These are phyloP conservation scores for Kalmanozyma brasiliensis DNA, from an alignment of 1,284 basidiomycete species.

Conservation along the genomic window DNA sequence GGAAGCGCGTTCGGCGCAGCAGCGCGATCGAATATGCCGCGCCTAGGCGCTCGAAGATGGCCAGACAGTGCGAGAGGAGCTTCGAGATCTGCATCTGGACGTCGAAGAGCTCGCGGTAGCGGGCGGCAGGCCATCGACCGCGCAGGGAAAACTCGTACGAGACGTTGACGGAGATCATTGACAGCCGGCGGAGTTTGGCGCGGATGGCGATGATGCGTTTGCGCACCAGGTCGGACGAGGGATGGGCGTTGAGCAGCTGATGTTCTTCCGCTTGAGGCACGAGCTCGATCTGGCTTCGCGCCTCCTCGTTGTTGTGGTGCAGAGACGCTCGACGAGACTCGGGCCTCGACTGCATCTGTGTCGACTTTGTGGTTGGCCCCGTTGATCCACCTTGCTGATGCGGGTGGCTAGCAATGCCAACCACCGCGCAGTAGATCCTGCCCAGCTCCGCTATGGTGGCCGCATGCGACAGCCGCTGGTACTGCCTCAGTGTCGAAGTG, in stretches of 20 bases:
- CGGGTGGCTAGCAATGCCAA: constrained; percentile 64
- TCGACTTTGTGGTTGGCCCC: background rate
- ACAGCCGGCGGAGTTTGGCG: constrained; percentile 67
- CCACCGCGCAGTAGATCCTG: constrained; percentile 68
- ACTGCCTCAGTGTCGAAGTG: constrained; percentile 66
- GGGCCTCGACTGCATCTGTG: constrained; percentile 4
- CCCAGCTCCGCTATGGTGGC: constrained; percentile 68
- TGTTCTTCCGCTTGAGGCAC: background rate
- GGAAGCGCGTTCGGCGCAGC: constrained; percentile 78
- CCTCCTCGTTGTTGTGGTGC: constrained; percentile 7
- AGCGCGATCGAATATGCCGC: constrained; percentile 72
- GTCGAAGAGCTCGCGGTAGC: constrained; percentile 51
- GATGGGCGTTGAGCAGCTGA: constrained; percentile 21
- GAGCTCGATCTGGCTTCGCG: background rate
- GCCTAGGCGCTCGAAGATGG: constrained; percentile 43
- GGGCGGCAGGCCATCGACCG: constrained; percentile 60
- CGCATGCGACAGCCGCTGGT: constrained; percentile 69
- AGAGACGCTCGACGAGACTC: constrained; percentile 11
- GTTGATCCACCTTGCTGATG: constrained; percentile 8
- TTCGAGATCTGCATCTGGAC: constrained; percentile 59
- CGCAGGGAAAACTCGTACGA: constrained; percentile 67
- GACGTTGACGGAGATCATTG: constrained; percentile 67
- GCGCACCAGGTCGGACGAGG: constrained; percentile 31
- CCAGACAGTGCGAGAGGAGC: constrained; percentile 72
- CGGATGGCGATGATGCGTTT: constrained; percentile 64